Evolutionary conservation across 495 filamentous ascomycete species (phyloP).

Genomic region (Cercophora samala): DNA sequence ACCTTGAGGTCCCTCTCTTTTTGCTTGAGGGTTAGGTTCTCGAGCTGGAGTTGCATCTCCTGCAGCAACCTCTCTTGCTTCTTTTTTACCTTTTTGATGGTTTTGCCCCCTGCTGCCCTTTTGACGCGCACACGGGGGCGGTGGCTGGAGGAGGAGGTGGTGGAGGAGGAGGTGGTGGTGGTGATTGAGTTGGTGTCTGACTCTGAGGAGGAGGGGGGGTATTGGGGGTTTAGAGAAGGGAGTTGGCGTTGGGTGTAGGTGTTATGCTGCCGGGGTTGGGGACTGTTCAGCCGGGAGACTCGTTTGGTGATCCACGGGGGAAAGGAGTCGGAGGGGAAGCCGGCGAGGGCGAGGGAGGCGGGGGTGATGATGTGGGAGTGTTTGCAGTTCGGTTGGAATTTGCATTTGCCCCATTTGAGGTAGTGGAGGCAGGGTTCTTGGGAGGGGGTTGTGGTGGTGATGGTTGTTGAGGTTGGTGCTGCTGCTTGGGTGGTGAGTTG

Average conservation of each 20-base stretch:
- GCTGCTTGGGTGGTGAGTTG: background rate
- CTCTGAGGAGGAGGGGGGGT: too few species aligned
- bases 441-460: background rate
- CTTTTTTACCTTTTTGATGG: background rate
- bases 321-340: background rate
- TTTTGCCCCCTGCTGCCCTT: too few species aligned
- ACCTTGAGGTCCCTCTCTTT: background rate
- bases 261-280: too few species aligned
- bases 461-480: background rate
- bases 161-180: slow-evolving; percentile 56
- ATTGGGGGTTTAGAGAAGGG: background rate
- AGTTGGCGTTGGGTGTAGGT: background rate
- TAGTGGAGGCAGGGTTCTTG: slow-evolving; percentile 39
- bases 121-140: too few species aligned
- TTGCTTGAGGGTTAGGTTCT: background rate
- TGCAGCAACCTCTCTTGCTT: background rate
- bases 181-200: too few species aligned
- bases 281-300: background rate
- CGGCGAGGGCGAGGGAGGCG: background rate
- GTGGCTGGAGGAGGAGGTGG: slow-evolving; percentile 64
- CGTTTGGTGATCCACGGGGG: background rate
- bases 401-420: background rate
- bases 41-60: background rate
- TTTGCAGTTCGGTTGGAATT: background rate
- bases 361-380: background rate